Base-by-base conservation (phyloP, 2,329 filamentous ascomycete genomes). In the Penicillium sp. region DNA sequence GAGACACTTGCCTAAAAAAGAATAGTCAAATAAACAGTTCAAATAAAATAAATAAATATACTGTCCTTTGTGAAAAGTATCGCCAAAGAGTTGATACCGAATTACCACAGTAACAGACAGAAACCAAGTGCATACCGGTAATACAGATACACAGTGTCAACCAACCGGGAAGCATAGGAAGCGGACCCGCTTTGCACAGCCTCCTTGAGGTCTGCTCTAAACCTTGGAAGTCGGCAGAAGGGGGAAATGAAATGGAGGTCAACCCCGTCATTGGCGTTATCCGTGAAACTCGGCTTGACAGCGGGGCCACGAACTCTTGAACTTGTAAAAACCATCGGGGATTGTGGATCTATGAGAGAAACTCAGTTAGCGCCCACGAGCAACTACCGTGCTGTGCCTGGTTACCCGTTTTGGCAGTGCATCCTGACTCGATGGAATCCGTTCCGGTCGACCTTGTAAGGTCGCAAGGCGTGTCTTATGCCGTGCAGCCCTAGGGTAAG, bases 151-250 rank as follows among this genome's bases (percentile, higher is more conserved):
- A 27, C 14, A 10, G 9, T 2, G 16, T 31, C 13, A 29, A 42
- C 52, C 52, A 54, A 54, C 49, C 52, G 52, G 52, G 52, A 53
- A 43, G 16, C 8, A 4, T 27, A 40, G 52, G 52, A 54, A 54
- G 45, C 40, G 50, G 52, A 54, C 52, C 52, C 52, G 47, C 52
- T 54, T 50, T 54, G 52, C 52, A 54, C 52, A 54, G 52, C 52
- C 52, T 54, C 52, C 52, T 54, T 50, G 24, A 27, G 24, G 24
- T 27, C 47, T 53, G 50, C 38, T 53, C 40, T 43, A 54, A 54
- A 54, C 52, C 47, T 50, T 54, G 52, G 51, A 50, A 54, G 52
- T 49, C 40, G 21, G 9, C 29, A 38, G 49, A 40, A 24, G 24
- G 45, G 49, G 45, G 49, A 47, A 39, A 40, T 16, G 38, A 50